These are phyloP conservation scores for Serendipita sp. DNA, from an alignment of 768 basidiomycete species.

Conservation along the genomic window DNA sequence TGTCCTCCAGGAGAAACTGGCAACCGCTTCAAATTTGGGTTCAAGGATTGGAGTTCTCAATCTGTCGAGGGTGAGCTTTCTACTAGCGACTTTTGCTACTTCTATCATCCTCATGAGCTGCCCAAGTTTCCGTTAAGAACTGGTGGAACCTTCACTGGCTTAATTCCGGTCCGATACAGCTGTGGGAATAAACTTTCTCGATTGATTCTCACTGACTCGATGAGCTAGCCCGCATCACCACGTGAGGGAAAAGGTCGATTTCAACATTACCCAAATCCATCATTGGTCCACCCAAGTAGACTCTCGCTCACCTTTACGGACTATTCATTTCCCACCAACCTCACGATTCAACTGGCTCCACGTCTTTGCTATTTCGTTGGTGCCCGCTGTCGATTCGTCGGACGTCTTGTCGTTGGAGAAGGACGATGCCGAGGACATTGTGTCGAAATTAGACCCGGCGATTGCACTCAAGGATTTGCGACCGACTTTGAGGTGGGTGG, in stretches of 20 bases:
- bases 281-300: constrained; percentile 14
- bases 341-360: constrained; percentile 13
- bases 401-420: neutral
- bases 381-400: constrained; percentile 9
- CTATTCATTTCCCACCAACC: constrained; percentile 21
- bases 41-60: constrained; percentile 13
- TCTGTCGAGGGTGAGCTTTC: constrained; percentile 13
- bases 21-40: constrained; percentile 29
- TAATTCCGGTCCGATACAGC: constrained; percentile 13
- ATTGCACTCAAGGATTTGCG: constrained; percentile 23
- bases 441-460: constrained; percentile 16
- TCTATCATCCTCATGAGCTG: too few relatives aligned
- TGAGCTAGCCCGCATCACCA: constrained; percentile 14
- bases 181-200: constrained; percentile 6
- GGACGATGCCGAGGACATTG: neutral
- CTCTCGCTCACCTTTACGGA: constrained; percentile 26
- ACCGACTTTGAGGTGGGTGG: neutral
- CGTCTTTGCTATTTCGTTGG: constrained; percentile 14
- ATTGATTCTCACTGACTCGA: neutral
- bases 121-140: constrained; percentile 14
- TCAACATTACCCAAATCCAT: constrained; percentile 15
- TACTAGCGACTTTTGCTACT: too few relatives aligned
- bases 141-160: constrained; percentile 17
- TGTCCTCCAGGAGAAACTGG: constrained; percentile 26
- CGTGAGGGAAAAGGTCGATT: constrained; percentile 7